Conservation (phyloP, 148 eudicot species). For the Linanthus parryae region DNA sequence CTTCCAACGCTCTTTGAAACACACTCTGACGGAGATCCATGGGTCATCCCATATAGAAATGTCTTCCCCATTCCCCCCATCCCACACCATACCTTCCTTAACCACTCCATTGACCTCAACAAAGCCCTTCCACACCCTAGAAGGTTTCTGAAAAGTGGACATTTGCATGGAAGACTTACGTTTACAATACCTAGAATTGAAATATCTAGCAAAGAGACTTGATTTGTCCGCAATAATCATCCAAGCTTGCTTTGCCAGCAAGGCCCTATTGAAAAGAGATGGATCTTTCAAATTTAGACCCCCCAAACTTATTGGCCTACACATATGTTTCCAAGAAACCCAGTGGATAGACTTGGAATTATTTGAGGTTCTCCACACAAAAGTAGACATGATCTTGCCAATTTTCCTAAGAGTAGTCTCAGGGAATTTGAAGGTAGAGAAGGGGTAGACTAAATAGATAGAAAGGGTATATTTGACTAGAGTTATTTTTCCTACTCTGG, state of each 20-base stretch:
- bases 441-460: background rate
- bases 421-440: background rate
- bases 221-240: too few relatives aligned
- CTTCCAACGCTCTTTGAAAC: too few relatives aligned
- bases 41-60: too few relatives aligned
- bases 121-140: too few relatives aligned
- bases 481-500: background rate
- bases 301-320: background rate
- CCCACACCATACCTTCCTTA: too few relatives aligned
- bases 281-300: background rate
- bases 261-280: background rate
- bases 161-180: too few relatives aligned
- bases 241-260: background rate
- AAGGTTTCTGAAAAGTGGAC: too few relatives aligned
- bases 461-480: background rate
- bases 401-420: background rate
- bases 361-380: background rate
- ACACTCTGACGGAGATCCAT: too few relatives aligned
- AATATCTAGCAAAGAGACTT: too few relatives aligned
- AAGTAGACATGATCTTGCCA: background rate
- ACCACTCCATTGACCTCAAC: too few relatives aligned
- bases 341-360: background rate
- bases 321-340: background rate
- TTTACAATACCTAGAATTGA: too few relatives aligned
- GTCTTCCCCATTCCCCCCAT: too few relatives aligned